Percentiles rank a stretch among this genome's conserved stretches.
These are phyloP conservation scores for Talaromyces sp. DNA, from an alignment of 2,329 filamentous ascomycete genomes.

Conservation along the genomic window DNA sequence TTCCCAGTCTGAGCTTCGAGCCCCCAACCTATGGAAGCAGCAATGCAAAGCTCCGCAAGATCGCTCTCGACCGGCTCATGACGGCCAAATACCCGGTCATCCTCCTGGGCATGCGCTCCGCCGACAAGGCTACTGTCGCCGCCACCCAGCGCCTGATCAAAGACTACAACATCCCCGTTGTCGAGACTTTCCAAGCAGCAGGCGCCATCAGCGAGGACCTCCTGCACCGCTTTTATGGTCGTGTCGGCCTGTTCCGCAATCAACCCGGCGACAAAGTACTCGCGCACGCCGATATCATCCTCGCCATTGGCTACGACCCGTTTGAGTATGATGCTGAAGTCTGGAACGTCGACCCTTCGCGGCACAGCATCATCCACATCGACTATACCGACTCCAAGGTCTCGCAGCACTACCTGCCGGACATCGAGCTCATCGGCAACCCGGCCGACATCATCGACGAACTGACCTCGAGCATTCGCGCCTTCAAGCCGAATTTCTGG, in stretches of 20 bases:
- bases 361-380: slow-evolving; percentile 9
- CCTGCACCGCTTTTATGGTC: slow-evolving; percentile 6
- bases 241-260: slow-evolving; percentile 10
- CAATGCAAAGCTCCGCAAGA: slow-evolving; percentile 6
- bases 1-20: slow-evolving; percentile 10
- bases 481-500: slow-evolving; percentile 7
- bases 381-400: slow-evolving; percentile 7
- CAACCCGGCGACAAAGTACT: slow-evolving; percentile 9
- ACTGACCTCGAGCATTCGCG: slow-evolving; percentile 4
- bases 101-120: slow-evolving; percentile 9
- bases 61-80: slow-evolving; percentile 6
- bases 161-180: slow-evolving; percentile 7
- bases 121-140: slow-evolving; percentile 3
- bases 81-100: slow-evolving; percentile 8
- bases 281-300: slow-evolving; percentile 6
- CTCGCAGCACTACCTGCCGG: slow-evolving; percentile 10
- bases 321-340: slow-evolving; percentile 11
- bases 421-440: slow-evolving; percentile 10
- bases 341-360: slow-evolving; percentile 8
- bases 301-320: slow-evolving; percentile 9
- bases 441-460: slow-evolving; percentile 10
- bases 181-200: slow-evolving; percentile 11
- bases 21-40: slow-evolving; percentile 6
- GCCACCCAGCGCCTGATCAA: slow-evolving; percentile 8
- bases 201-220: slow-evolving; percentile 11